Percentiles rank a stretch among this genome's conserved stretches.
Conservation (phyloP, 352 stramenopile species). For the Pythium brassicae region DNA sequence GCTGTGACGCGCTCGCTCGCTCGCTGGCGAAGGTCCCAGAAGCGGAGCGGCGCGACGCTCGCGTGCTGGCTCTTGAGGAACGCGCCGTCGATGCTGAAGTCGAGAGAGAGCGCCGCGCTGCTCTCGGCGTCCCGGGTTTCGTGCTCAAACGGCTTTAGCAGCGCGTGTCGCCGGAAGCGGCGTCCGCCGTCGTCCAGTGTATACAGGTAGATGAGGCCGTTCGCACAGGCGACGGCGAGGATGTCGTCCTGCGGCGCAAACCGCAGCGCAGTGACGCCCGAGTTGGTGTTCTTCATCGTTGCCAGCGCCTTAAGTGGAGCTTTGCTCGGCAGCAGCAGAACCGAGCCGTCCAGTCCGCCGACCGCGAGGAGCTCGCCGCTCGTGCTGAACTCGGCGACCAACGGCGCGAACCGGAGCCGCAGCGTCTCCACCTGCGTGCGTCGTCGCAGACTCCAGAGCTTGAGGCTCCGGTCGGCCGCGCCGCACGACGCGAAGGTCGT, state of each 20-base stretch:
- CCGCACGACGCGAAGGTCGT: slow-evolving; percentile 51
- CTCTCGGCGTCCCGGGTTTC: slow-evolving; percentile 8
- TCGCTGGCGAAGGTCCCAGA: slow-evolving; percentile 58
- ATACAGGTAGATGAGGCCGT: slow-evolving; percentile 75
- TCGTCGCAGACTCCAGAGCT: slow-evolving; percentile 59
- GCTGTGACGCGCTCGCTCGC: slow-evolving; percentile 49
- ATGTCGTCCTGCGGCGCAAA: slow-evolving; percentile 43
- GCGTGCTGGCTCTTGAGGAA: slow-evolving; percentile 61
- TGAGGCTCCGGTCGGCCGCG: slow-evolving; percentile 27
- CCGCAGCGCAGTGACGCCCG: slow-evolving; percentile 30
- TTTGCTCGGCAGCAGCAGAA: slow-evolving; percentile 29
- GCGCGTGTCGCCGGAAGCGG: slow-evolving; percentile 40
- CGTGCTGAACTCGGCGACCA: slow-evolving; percentile 33
- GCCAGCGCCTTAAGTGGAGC: slow-evolving; percentile 20
- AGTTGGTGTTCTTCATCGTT: slow-evolving; percentile 64
- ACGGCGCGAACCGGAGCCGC: slow-evolving; percentile 24
- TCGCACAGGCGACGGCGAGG: slow-evolving; percentile 49
- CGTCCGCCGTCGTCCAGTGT: slow-evolving; percentile 26
- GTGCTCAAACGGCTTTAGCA: slow-evolving; percentile 43
- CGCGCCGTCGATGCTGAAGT: slow-evolving; percentile 60
- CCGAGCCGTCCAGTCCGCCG: slow-evolving; percentile 50
- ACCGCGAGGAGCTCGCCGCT: slow-evolving; percentile 47
- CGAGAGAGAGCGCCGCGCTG: slow-evolving; percentile 29
- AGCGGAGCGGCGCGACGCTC: slow-evolving; percentile 18
- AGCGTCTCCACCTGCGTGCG: slow-evolving; percentile 21